Evolutionary conservation across 2,329 filamentous ascomycete genomes (phyloP), one percentile per base, ranked within the genome.

Genomic region (Tolypocladium cylindrosporum): DNA sequence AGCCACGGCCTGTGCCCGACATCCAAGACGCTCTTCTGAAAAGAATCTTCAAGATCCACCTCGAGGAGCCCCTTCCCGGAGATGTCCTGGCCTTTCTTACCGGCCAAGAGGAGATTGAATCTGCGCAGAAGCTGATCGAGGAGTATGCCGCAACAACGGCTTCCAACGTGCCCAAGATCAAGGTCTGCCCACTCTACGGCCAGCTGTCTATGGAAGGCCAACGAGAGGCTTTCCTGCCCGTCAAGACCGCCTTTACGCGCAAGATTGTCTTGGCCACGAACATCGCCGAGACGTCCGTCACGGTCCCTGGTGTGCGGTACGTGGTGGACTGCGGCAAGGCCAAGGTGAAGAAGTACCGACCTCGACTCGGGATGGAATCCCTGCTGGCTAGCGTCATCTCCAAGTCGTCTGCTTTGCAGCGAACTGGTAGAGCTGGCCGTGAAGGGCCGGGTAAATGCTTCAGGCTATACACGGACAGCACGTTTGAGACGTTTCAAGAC

Each of bases 211-310:
- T 94, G 64, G 83, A 87, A 56, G 88, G 89, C 0, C 94, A 99
- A 66, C 89, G 96, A 63, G 83, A 85, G 27, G 91, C 95, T 11
- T 97, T 99, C 70, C 79, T 87, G 57, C 88, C 89, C 1, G 81
- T 89, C 27, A 84, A 84, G 57, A 82, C 85, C 2, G 79, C 79
- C n/a, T 82, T 80, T 58, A 95, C 90, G 0, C 83, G 94, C 50
- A 97, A 97, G 68, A 81, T 97, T 14, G 91, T 99, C 0, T 77
- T 99, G 0, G 88, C 92, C 0, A 99, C 94, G 16, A 99, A 99
- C 67, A 97, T 99, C 66, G 94, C 94, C n/a, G 94, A 99, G 71
- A 97, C 94, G 0, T 97, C 94, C 1, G 89, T 99, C 59, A 99
- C 94, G 0, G 92, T 99, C 0, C 89, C 93, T 0, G 94, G 94